Base-by-base conservation (phyloP, 2,329 filamentous ascomycete genomes). In the Zalaria sp. region DNA sequence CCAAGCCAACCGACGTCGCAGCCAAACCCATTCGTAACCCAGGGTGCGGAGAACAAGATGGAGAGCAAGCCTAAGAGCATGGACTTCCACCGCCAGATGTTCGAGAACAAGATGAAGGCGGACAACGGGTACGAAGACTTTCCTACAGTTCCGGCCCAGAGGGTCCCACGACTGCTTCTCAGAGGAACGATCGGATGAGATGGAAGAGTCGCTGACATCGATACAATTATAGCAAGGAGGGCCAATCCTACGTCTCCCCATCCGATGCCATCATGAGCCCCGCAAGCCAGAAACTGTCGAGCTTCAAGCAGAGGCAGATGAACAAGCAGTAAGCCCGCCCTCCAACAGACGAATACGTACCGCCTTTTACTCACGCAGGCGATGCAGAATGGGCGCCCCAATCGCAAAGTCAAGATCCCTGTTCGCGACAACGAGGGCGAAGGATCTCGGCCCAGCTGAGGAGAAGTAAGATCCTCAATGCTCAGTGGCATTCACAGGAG, bases 221-320 rank as follows among this genome's bases (percentile, higher is more conserved):
- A 32, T 7, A 32, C 2, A 32, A n/a, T n/a, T n/a, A 2, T 32
- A 7, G 40, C 42, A 32, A 44, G 34, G 8, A 27, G n/a, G 39
- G 34, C 31, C 66, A 69, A 52, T 66, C 72, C 50, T 89, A 88
- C 64, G 69, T 88, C 59, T 88, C 82, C 11, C 85, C 85, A 3
- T 88, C 83, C n/a, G 85, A 93, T 62, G 79, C 77, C 63, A 88
- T 93, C 68, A 83, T 87, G 79, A 87, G 81, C 53, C 85, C 85
- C 31, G 87, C 83, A 62, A 83, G 80, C 11, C 80, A 83, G 61
- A 91, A 91, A 72, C 74, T 91, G 53, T 81, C 73, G 48, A 80
- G 81, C 34, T 77, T 88, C 62, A 82, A 83, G 64, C 83, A 76
- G 65, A 87, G 86, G 68, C 80, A 85, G 55, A 79, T 79, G 47